Percentiles rank a stretch among this genome's conserved stretches.
These are phyloP conservation scores for Cyclaneusma minus DNA, from an alignment of 2,329 filamentous ascomycete species.

Conservation along the genomic window DNA sequence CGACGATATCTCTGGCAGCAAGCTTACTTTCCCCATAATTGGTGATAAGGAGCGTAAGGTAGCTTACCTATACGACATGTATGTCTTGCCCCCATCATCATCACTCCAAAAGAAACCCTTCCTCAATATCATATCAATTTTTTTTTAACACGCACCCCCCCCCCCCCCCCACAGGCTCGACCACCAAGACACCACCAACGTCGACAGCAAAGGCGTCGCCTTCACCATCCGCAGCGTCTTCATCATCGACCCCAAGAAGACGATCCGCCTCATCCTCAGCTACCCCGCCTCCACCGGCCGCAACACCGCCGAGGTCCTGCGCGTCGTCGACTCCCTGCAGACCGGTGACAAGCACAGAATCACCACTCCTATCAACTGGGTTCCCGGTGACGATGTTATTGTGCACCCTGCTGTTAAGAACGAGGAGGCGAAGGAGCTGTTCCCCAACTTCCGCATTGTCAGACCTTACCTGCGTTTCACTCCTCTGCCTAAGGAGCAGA, in stretches of 20 bases:
- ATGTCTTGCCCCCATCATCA: conserved; percentile 29
- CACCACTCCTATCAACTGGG: conserved; percentile 84
- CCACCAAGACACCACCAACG: conserved; percentile 67
- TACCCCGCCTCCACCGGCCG: conserved; percentile 86
- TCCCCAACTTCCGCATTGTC: conserved; percentile 57
- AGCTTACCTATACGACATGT: conserved; percentile 67
- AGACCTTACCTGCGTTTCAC: conserved; percentile 67
- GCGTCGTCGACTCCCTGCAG: conserved; percentile 42
- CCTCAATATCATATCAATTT: too few species aligned
- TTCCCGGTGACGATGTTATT: conserved; percentile 79
- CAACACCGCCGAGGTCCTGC: conserved; percentile 65
- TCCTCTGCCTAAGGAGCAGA: conserved; percentile 38
- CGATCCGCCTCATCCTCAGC: conserved; percentile 79
- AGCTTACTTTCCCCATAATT: conserved; percentile 65
- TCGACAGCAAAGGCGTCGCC: conserved; percentile 68
- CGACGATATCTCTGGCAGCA: conserved; percentile 57
- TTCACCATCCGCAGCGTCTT: conserved; percentile 94
- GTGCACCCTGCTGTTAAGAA: conserved; percentile 72
- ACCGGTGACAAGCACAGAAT: conserved; percentile 71
- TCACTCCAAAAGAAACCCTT: conserved; percentile 5
- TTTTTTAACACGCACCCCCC: too few species aligned
- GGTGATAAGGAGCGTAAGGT: conserved; percentile 68
- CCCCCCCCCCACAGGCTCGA: conserved; percentile 38
- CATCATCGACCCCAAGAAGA: conserved; percentile 88
- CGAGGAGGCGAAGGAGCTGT: conserved; percentile 75